Conservation (phyloP, 179 eudicot genomes). For the Beta corolliflora region DNA sequence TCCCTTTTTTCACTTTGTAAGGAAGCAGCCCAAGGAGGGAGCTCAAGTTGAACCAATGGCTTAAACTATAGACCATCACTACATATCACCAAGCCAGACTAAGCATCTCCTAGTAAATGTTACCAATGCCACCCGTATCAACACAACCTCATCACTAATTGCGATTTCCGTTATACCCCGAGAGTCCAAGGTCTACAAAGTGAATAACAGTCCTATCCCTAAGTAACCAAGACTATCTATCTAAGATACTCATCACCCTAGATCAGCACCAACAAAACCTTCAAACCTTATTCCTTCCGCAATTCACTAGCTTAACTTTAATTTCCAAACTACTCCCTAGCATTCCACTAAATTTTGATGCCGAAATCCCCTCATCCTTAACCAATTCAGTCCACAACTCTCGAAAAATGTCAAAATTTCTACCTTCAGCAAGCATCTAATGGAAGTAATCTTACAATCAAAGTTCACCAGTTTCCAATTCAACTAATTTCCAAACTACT, state of each 20-base stretch:
- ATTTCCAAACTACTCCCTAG: neutral
- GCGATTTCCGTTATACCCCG: neutral
- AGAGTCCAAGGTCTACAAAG: neutral
- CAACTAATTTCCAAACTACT: neutral
- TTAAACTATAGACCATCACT: no score
- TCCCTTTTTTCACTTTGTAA: neutral
- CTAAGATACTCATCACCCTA: neutral
- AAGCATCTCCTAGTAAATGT: neutral
- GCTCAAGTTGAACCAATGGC: neutral
- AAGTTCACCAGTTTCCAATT: neutral
- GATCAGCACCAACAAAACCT: no score
- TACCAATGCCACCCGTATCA: neutral
- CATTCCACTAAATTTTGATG: conserved; percentile 1
- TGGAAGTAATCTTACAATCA: neutral
- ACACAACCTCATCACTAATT: neutral
- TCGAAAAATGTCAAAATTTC: no score
- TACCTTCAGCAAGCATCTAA: no score
- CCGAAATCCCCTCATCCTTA: neutral
- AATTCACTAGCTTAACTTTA: neutral
- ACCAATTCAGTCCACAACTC: neutral
- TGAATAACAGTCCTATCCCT: neutral
- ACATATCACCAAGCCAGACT: neutral
- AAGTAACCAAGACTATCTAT: neutral
- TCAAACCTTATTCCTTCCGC: neutral
- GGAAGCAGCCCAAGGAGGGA: neutral